Base-by-base conservation (phyloP, 108 stramenopile species). In the Pseudonitzschia multiseries region DNA sequence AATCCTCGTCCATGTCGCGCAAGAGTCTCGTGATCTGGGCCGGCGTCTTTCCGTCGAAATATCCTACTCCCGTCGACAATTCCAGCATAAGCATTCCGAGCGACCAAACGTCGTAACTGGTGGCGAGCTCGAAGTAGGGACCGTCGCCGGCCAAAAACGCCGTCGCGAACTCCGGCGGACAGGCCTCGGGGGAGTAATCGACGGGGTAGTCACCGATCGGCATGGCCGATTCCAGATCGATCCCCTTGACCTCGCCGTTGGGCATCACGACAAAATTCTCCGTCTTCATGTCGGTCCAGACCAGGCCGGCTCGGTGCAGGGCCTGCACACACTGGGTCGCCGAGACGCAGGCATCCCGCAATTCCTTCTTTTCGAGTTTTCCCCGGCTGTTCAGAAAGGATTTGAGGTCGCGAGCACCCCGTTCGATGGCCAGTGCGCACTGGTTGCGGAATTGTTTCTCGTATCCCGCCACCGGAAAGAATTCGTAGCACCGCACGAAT, bases 221-320 rank as follows among this genome's bases (percentile, higher is more conserved):
- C 86, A 93, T 90, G 44, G 90, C 92, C 29, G 88, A 89, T 75
- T 95, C 94, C 32, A 95, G 78, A 82, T 95, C 94, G 65, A 95
- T 95, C 9, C 92, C 92, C 71, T 87, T 90, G 53, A 85, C 77
- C 41, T 81, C 69, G 42, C 79, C 76, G 74, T 83, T 81, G 54
- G 77, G 51, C 32, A 86, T 79, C 4, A 93, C 88, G 13, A 96
- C 90, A 76, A 96, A 92, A 68, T 96, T 96, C 66, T 96, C 95
- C 28, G 89, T 86, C 70, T 96, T 96, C 61, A 93, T 68, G 72
- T 96, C 95, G 31, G 92, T 96, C 95, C 95, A 96, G 14, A 96
- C 95, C 61, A 96, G 65, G 36, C 79, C 75, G 2, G 86, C 82
- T 27, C 74, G 73, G 75, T 93, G 90, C 57, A 93, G 57, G 0